These are phyloP conservation scores for Macrolepiota dolichaula DNA, from an alignment of 768 basidiomycete genomes.

Conservation along the genomic window DNA sequence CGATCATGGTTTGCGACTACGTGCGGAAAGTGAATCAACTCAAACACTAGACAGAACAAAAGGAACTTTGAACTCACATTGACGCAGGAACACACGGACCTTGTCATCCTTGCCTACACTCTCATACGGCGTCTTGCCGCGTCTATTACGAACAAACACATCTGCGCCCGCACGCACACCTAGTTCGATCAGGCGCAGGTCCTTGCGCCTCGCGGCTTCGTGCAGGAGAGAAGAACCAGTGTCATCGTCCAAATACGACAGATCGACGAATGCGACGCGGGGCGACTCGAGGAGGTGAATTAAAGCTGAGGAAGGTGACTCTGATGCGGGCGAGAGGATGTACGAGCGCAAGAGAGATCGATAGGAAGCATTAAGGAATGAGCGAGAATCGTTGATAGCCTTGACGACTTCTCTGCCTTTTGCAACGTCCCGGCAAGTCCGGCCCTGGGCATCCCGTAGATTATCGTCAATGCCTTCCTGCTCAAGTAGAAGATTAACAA, in stretches of 20 bases:
- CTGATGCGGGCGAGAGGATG: conserved; percentile 50
- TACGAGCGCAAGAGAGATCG: conserved; percentile 72
- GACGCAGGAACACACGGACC: conserved; percentile 77
- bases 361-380: conserved; percentile 71
- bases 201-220: conserved; percentile 80
- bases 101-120: conserved; percentile 76
- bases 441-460: conserved; percentile 60
- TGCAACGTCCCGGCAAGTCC: conserved; percentile 71
- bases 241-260: conserved; percentile 77
- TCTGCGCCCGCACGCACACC: conserved; percentile 84
- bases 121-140: conserved; percentile 66
- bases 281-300: conserved; percentile 64
- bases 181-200: conserved; percentile 80
- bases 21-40: not conserved
- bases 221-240: conserved; percentile 80
- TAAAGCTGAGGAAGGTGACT: conserved; percentile 41
- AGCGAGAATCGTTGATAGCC: conserved; percentile 74
- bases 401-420: conserved; percentile 61
- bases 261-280: conserved; percentile 66
- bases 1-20: conserved; percentile 76
- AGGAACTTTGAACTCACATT: conserved; percentile 67
- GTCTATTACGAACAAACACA: conserved; percentile 79
- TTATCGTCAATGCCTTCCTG: conserved; percentile 83
- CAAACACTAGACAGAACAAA: no score
- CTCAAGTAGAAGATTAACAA: conserved; percentile 73